Evolutionary conservation across 805 yeast species (phyloP), one percentile per base, ranked within the genome.

Genomic region (Candida silvicultrix): DNA sequence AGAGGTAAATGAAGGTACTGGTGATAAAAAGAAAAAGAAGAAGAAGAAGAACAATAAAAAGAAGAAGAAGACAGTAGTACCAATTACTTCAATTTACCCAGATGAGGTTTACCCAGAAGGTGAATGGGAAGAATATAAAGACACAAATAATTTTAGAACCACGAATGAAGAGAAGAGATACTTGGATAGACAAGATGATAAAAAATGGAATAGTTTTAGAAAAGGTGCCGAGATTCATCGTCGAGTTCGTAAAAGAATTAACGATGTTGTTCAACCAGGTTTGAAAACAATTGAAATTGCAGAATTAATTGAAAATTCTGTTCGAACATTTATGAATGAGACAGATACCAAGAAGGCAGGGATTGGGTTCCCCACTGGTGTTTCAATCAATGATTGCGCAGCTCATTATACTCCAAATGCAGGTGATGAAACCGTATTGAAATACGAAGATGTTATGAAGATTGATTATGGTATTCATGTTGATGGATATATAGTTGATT

Each of bases 331-430:
- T 56, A 75, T 89, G 15, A 84, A 83, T 43, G 73, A 71, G 44
- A 63, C 65, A 29, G 84, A 81, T 56, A 74, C 80, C 38, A 74
- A 77, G 28, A 73, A 77, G 49, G 94, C 89, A 16, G 99, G 99
- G 36, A 80, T 90, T 58, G 99, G 98, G 6, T 94, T 94, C 75
- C 99, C 99, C 43, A 89, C 97, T n/a, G 99, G 99, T 48, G 76
- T 94, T 36, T 88, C 96, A 1, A 66, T 92, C 52, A 94, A 94
- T 67, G 86, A 89, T 61, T 83, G 89, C 61, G 99, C 99, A 22
- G 99, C 99, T 0, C 99, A 94, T 64, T 94, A 89, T 67, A 92
- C 98, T 0, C 99, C 99, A 14, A 94, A 94, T 68, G 84, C 92
- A 5, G 96, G 96, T 12, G 99, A 94, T 64, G 88, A 81, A 58